Evolutionary conservation across 768 basidiomycete genomes (phyloP), one percentile per base, ranked within the genome.

Genomic region (Royoungia palumana): DNA sequence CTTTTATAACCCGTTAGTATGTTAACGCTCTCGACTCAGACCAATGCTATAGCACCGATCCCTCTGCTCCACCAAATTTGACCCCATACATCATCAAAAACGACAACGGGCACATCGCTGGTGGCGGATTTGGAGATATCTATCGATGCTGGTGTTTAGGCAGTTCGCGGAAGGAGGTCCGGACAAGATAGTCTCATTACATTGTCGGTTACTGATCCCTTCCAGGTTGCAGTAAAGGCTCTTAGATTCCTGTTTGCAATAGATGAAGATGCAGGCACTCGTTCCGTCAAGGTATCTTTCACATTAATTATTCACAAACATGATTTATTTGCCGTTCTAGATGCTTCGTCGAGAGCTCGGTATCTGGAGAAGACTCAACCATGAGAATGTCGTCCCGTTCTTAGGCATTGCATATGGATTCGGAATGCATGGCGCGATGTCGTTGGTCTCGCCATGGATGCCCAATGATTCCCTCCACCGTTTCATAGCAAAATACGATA

Each of bases 381-480:
- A 69, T 34, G 19, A n/a, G 13, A 60, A 66, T 27, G 32, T 69
- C 0, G 49, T 69, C 12, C 64, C 64, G 0, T 56, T 69, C 32
- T 49, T 60, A 11, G 66, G 66, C 10, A 51, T 60, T 10, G 50
- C 53, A 4, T 41, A 50, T 5, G 60, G 57, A 2, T 69, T 67
- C 49, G 67, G 64, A 9, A 55, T 55, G 37, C 41, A 9, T 2
- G 54, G 32, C 3, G 4, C 55, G 10, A 48, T 50, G 25, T 64
- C 67, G 0, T 51, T 69, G 53, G 66, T 69, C 4, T 66, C 61
- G 6, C 57, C 57, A 3, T 69, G 68, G 68, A 56, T 66, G 51
- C 59, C 61, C 1, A 64, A 66, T 21, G 63, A 53, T 12, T 57
- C 56, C 0, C 49, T 70, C 14, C 55, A 48, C 6, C 27, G 19